These are phyloP conservation scores for Corylus avellana DNA, from an alignment of 306 rosid species.

Conservation along the genomic window DNA sequence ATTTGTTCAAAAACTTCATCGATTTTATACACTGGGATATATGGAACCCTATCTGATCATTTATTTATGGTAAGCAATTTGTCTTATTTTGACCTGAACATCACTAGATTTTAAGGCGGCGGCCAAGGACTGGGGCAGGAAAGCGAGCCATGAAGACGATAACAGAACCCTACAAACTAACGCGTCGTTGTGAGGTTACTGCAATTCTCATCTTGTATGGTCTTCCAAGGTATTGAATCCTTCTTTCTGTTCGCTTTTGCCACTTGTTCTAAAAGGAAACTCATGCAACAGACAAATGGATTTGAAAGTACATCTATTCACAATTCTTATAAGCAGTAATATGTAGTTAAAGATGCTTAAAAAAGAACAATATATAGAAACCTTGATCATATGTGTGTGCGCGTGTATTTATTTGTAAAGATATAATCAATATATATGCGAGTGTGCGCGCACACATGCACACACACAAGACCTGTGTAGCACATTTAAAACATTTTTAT, in stretches of 20 bases:
- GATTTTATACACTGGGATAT: not conserved
- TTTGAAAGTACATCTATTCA: not conserved
- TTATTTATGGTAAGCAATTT: not conserved
- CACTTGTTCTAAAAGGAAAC: slow-evolving; percentile 12
- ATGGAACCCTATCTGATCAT: not conserved
- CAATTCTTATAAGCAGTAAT: not conserved
- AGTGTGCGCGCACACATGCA: not conserved
- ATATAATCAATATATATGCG: not conserved
- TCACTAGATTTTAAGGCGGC: slow-evolving; percentile 51
- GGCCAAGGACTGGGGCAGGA: slow-evolving; percentile 52
- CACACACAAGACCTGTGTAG: too few relatives aligned
- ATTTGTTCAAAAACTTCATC: slow-evolving; percentile 1
- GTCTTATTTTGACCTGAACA: not conserved
- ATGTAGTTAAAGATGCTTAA: not conserved
- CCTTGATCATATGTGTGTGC: not conserved
- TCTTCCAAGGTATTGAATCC: slow-evolving; percentile 77
- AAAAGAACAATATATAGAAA: too few relatives aligned
- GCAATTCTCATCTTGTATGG: slow-evolving; percentile 92
- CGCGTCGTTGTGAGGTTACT: slow-evolving; percentile 88
- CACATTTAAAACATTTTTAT: too few relatives aligned
- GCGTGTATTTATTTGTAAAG: not conserved
- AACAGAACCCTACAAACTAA: slow-evolving; percentile 61
- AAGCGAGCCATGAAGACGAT: slow-evolving; percentile 39
- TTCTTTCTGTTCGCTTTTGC: slow-evolving; percentile 20
- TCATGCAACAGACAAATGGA: slow-evolving; percentile 4